phyloP scores from a whole-genome alignment of 208 protist genomes.

The Leishmania lainsoni region DNA sequence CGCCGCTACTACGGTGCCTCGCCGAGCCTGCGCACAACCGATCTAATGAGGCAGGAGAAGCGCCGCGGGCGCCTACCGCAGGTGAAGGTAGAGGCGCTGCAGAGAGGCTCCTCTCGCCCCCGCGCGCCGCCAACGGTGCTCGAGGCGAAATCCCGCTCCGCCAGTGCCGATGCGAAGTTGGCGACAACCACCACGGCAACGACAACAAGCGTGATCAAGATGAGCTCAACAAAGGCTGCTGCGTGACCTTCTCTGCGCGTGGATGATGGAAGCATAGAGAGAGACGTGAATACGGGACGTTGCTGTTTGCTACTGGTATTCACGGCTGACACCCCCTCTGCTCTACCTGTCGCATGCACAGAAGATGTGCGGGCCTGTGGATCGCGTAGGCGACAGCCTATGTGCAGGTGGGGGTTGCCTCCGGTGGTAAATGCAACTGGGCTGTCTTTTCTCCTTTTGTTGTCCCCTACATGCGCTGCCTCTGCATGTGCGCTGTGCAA shows the following conservation, averaged over 20 bases:
- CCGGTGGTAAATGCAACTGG: not conserved
- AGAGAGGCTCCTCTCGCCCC: constrained; percentile 20
- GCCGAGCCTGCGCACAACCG: constrained; percentile 81
- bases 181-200: not conserved
- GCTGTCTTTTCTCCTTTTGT: not conserved
- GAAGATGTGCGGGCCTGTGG: not conserved
- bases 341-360: not conserved
- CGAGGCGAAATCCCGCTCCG: constrained; percentile 5
- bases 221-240: constrained; percentile 5
- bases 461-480: not conserved
- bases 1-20: constrained; percentile 85
- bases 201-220: not conserved
- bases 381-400: not conserved
- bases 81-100: constrained; percentile 64
- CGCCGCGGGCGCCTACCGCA: constrained; percentile 39
- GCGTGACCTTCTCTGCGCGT: not conserved
- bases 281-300: not conserved
- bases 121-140: not conserved
- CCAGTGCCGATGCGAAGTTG: constrained; percentile 2
- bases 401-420: not conserved
- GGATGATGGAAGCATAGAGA: not conserved
- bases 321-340: not conserved
- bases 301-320: not conserved
- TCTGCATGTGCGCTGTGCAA: not conserved
- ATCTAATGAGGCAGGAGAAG: constrained; percentile 50